Conservation (phyloP, 2,329 filamentous ascomycete genomes). For the Hymenotorrendiella dingleyae region DNA sequence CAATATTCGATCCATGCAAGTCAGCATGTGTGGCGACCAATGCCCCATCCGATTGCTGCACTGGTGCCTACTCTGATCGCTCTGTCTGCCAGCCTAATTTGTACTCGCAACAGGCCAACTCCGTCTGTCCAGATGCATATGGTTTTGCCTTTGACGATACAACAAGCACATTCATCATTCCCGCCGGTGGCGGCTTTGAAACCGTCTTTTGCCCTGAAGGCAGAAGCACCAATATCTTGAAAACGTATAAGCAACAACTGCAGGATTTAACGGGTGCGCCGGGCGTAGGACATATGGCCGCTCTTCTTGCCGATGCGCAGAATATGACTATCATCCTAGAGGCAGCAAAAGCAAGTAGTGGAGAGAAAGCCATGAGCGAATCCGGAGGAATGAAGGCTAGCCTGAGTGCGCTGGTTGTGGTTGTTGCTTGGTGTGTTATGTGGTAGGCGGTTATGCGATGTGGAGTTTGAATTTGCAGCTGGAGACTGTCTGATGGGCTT, state of each 20-base stretch:
- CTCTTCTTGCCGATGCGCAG: constrained; percentile 30
- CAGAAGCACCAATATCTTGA: constrained; percentile 53
- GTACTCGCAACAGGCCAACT: constrained; percentile 66
- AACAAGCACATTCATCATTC: constrained; percentile 55
- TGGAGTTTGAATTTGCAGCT: no score
- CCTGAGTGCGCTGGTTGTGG: constrained; percentile 24
- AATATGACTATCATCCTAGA: constrained; percentile 31
- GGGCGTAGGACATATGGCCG: constrained; percentile 28
- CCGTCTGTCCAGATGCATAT: constrained; percentile 78
- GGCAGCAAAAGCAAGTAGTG: constrained; percentile 11
- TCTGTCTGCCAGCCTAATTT: constrained; percentile 58
- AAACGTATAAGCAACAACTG: constrained; percentile 45
- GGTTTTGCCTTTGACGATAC: constrained; percentile 64
- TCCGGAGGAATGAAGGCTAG: constrained; percentile 13
- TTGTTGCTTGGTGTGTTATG: constrained; percentile 24
- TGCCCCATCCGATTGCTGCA: constrained; percentile 66
- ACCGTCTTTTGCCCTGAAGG: constrained; percentile 69
- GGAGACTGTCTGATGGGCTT: no score
- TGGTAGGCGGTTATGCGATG: constrained; percentile 12
- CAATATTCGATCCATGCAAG: constrained; percentile 70
- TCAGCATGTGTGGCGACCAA: constrained; percentile 69
- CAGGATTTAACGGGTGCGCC: constrained; percentile 40
- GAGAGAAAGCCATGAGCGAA: constrained; percentile 11
- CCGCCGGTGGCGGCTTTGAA: constrained; percentile 68
- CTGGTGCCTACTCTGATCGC: constrained; percentile 59